Percentiles rank a stretch among this genome's conserved stretches.
Conservation (phyloP, 805 yeast genomes). For the Barnettozyma californica region DNA sequence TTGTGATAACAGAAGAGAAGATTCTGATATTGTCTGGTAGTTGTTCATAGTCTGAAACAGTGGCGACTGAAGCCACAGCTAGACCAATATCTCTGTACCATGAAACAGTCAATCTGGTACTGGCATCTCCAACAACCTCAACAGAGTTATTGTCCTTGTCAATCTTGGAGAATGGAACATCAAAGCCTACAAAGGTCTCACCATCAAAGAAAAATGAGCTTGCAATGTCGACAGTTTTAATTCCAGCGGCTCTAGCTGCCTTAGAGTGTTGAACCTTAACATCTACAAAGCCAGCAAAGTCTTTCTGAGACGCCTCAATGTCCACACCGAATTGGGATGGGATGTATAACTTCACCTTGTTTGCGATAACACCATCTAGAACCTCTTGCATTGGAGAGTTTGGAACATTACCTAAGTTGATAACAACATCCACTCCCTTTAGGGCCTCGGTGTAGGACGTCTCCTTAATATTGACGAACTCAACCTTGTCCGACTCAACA, state of each 20-base stretch:
- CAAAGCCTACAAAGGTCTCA: constrained; percentile 20
- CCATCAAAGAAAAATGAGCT: constrained; percentile 37
- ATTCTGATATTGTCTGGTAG: constrained; percentile 42
- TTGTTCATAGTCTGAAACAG: constrained; percentile 28
- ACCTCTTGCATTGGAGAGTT: constrained; percentile 28
- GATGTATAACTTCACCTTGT: constrained; percentile 45
- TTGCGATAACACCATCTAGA: constrained; percentile 36
- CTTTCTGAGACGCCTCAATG: too few relatives aligned
- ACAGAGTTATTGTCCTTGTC: constrained; percentile 23
- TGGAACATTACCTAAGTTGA: constrained; percentile 36
- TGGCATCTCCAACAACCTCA: constrained; percentile 35
- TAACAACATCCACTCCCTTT: constrained; percentile 44
- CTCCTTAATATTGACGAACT: constrained; percentile 13
- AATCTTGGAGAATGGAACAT: constrained; percentile 32
- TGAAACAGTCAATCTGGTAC: constrained; percentile 31
- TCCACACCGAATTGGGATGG: too few relatives aligned
- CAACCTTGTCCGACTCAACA: constrained; percentile 17
- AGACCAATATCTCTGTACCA: constrained; percentile 40
- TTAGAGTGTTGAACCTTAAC: too few relatives aligned
- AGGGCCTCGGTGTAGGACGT: constrained; percentile 32
- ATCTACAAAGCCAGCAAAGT: too few relatives aligned
- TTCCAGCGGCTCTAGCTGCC: too few relatives aligned
- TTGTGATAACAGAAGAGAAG: constrained; percentile 36
- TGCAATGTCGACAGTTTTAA: constrained; percentile 37
- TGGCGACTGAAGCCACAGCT: constrained; percentile 35